These are phyloP conservation scores for Thelonectria olida DNA, from an alignment of 2,329 filamentous ascomycete species.

Conservation along the genomic window DNA sequence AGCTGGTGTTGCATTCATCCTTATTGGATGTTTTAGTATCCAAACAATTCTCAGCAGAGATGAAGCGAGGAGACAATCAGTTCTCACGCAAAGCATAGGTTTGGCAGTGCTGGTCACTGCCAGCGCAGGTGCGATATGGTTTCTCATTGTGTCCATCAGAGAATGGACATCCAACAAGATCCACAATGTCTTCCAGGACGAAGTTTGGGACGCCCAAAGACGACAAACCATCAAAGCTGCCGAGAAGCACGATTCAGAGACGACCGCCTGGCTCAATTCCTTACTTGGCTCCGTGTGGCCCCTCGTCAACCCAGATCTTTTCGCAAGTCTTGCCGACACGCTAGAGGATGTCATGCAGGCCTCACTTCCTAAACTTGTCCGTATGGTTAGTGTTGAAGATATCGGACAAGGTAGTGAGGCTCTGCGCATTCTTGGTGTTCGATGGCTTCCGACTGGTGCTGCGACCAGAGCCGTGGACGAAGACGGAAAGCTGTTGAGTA, in stretches of 20 bases:
- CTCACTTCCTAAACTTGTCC: slow-evolving; percentile 72
- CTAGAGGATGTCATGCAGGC: slow-evolving; percentile 86
- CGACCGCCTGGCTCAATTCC: slow-evolving; percentile 78
- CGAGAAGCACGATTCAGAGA: slow-evolving; percentile 61
- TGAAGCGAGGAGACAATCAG: slow-evolving; percentile 10
- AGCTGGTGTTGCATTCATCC: slow-evolving; percentile 46
- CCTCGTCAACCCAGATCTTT: slow-evolving; percentile 79
- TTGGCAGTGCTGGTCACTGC: slow-evolving; percentile 40
- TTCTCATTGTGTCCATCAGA: slow-evolving; percentile 57
- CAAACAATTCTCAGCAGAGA: slow-evolving; percentile 31
- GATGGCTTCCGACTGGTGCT: slow-evolving; percentile 77
- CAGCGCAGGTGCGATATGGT: slow-evolving; percentile 41
- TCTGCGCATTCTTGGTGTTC: slow-evolving; percentile 74
- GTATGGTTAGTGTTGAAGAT: slow-evolving; percentile 81
- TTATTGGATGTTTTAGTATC: slow-evolving; percentile 38
- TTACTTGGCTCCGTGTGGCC: slow-evolving; percentile 76
- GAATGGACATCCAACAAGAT: slow-evolving; percentile 71
- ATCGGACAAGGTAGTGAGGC: slow-evolving; percentile 79
- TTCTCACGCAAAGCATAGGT: slow-evolving; percentile 34
- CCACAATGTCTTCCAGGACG: slow-evolving; percentile 71
- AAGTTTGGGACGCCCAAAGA: slow-evolving; percentile 73
- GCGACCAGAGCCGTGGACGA: slow-evolving; percentile 68
- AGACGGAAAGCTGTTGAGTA: slow-evolving; percentile 62
- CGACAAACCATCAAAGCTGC: slow-evolving; percentile 57
- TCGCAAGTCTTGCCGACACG: slow-evolving; percentile 73